Conservation (phyloP, 257 asterid genomes). For the Solanum rostratum region DNA sequence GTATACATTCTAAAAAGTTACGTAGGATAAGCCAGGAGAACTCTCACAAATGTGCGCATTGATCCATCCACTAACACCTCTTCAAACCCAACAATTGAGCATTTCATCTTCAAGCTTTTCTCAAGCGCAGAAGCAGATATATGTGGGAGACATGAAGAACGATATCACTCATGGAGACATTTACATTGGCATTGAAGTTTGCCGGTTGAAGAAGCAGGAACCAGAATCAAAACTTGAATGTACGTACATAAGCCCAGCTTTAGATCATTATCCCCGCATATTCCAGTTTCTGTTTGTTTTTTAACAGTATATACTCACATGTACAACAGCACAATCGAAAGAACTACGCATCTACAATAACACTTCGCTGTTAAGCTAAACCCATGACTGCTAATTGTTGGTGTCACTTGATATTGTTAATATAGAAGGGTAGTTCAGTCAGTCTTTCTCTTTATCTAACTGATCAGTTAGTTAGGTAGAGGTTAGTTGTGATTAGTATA, state of each 20-base stretch:
- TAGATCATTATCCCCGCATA: neutral
- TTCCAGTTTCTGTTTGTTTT: too few species aligned
- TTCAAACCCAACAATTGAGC: neutral
- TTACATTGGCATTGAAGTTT: neutral
- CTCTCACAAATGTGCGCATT: neutral
- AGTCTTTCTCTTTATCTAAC: too few species aligned
- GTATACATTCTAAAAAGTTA: neutral
- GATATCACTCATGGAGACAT: neutral
- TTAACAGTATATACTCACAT: neutral
- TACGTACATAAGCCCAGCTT: neutral
- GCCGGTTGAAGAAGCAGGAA: neutral
- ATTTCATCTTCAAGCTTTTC: neutral
- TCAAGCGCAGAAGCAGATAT: neutral
- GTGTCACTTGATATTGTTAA: too few species aligned
- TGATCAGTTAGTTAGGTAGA: too few species aligned
- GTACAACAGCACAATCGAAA: neutral
- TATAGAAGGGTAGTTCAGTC: too few species aligned
- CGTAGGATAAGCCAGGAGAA: neutral
- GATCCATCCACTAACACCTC: neutral
- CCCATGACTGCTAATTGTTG: neutral
- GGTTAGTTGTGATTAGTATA: too few species aligned
- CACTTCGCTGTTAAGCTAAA: neutral
- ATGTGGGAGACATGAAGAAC: neutral
- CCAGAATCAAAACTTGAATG: neutral
- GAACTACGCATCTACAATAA: neutral